Conservation (phyloP, 2,329 filamentous ascomycete species). For the Colletotrichum phormii region DNA sequence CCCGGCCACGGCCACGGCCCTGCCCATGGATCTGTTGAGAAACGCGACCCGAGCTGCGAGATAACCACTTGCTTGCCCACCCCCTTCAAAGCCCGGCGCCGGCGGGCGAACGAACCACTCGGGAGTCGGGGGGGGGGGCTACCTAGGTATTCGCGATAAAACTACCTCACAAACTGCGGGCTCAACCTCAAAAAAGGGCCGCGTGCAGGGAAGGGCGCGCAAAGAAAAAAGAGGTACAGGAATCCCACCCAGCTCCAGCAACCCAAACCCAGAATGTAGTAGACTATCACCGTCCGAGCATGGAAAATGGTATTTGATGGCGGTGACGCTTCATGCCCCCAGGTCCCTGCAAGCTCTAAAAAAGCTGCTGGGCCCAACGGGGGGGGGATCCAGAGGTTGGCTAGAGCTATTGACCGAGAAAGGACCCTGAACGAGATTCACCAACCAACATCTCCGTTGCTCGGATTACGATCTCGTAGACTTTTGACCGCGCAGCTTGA, state of each 20-base stretch:
- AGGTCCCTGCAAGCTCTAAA: conserved; percentile 23
- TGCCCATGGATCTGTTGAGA: conserved; percentile 20
- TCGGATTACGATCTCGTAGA: conserved; percentile 5
- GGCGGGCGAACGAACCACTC: conserved; percentile 13
- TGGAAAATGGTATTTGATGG: neutral
- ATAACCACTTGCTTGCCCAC: neutral
- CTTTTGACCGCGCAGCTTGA: neutral
- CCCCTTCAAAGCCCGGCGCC: neutral
- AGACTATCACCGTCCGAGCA: conserved; percentile 6
- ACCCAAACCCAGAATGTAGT: conserved; percentile 1
- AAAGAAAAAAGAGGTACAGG: neutral
- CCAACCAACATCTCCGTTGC: conserved; percentile 13
- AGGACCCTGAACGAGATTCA: conserved; percentile 3
- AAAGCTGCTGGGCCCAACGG: neutral
- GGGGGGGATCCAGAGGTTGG: neutral
- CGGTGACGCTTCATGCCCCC: neutral
- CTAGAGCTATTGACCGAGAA: conserved; percentile 5
- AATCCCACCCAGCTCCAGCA: neutral
- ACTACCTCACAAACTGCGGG: conserved; percentile 4
- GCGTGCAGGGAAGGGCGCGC: conserved; percentile 18
- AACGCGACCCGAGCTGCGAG: neutral
- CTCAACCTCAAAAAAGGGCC: conserved; percentile 5
- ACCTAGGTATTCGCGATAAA: conserved; percentile 5
- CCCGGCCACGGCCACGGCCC: neutral
- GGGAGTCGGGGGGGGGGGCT: neutral